Evolutionary conservation across 108 stramenopile genomes (phyloP), one percentile per base, ranked within the genome.

Genomic region (Skeletonema menzelii): DNA sequence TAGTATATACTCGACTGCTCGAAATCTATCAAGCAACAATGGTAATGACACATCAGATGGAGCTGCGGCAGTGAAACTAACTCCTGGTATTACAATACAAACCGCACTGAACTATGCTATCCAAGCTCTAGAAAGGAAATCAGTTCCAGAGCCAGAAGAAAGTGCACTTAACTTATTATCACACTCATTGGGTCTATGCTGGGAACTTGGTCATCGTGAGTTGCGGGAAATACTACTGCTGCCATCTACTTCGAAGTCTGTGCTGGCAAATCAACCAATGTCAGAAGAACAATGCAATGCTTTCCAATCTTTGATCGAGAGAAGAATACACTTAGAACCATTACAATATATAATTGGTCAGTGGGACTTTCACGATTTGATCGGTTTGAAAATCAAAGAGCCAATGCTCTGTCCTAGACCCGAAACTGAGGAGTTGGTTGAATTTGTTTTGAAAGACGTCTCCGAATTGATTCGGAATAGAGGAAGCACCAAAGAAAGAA

Each of bases 381-480:
- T 76, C 3, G 70, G 76, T 13, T 79, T 98, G 4, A 59, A 72
- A 35, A 82, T 96, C 53, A 83, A 76, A 56, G 63, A 86, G 37
- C 97, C 97, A 0, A 77, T 93, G 60, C 80, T 98, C 4, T 96
- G 96, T 61, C 97, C 97, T 17, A 69, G 97, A 35, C 97, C 97
- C 0, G 97, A 98, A 78, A 98, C 97, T 49, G 97, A 98, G 75
- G 96, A 98, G 81, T 76, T 98, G 66, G 96, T 98, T 40, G 83
- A 89, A 37, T 32, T 85, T 44, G 84, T 91, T 22, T 63, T 65
- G 27, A 70, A 84, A 56, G 79, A 81, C 37, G 31, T 87, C 31
- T 26, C 66, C 19, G 11, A 27, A n/a, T 63, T 82, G 22, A 64
- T 59, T 13, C 22, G 61, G 3, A 24, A 30, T 28, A 49, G 65